These are phyloP conservation scores for Raphanus hybrid DNA, from an alignment of 441 rosid species.

Conservation along the genomic window DNA sequence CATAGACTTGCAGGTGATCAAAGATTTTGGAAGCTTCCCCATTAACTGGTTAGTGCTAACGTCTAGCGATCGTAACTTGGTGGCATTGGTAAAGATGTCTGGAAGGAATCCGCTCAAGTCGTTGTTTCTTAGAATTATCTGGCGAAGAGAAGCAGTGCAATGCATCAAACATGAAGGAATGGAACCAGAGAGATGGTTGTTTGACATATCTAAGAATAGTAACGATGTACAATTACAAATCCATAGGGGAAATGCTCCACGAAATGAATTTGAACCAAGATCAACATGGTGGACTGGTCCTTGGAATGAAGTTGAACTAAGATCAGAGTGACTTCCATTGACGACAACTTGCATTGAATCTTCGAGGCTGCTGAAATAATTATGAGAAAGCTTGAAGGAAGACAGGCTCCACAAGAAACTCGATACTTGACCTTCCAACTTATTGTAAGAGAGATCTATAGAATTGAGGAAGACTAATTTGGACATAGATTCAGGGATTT, in stretches of 20 bases:
- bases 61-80: neutral
- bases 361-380: neutral
- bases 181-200: neutral
- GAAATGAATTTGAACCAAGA: slow-evolving; percentile 6
- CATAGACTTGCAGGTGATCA: neutral
- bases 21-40: slow-evolving; percentile 20
- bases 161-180: neutral
- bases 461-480: neutral
- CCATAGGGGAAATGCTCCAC: neutral
- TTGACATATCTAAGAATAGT: neutral
- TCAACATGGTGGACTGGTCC: neutral
- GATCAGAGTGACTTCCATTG: neutral
- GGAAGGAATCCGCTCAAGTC: neutral
- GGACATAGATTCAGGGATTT: neutral
- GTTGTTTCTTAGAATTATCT: neutral
- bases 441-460: neutral
- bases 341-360: neutral
- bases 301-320: neutral
- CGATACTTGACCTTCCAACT: slow-evolving; percentile 2
- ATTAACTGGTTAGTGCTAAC: slow-evolving; percentile 3
- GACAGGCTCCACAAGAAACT: neutral
- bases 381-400: neutral
- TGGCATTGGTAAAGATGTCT: neutral
- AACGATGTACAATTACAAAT: neutral
- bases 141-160: neutral